Evolutionary conservation across 2,329 filamentous ascomycete genomes (phyloP), one percentile per base, ranked within the genome.

Genomic region (Rhinocladiella similis): DNA sequence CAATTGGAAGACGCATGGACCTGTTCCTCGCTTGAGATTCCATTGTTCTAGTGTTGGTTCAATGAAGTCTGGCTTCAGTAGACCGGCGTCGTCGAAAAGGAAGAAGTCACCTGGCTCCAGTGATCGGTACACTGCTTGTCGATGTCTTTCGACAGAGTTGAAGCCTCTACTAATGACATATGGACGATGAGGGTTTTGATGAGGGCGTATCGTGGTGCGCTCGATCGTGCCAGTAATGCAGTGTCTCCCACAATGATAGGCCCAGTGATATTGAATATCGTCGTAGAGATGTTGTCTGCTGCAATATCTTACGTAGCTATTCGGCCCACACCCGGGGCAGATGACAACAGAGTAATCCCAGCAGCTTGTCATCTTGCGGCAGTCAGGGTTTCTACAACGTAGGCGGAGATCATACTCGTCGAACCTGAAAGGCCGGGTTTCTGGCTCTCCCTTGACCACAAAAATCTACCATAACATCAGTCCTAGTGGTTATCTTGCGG

Each of bases 381-480:
- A 74, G 36, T 55, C 56, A 2, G 27, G 14, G 47, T 60, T 63
- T 13, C 61, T 57, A 50, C 72, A 74, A n/a, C 55, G 65, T 73
- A 83, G 74, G 14, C 50, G 55, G 4, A 48, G 56, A 71, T 79
- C 14, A 75, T 77, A 16, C 75, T 78, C 61, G 74, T 83, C 57
- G 73, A 81, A 52, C 76, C 84, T 62, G 57, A 60, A 62, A n/a
- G 35, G 35, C 4, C 38, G 16, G 25, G 14, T 13, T 48, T 6
- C 29, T 18, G 19, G 20, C 20, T 42, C n/a, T 3, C 25, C 22
- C 7, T 36, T 33, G 19, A 45, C 36, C 33, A n/a, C 39, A 16
- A n/a, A 36, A 41, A 18, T 41, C 47, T 41, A 19, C 14, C 46
- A 16, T 12, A 5, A 7, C 10, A 41, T 41, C 38, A 41, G 38